These are phyloP conservation scores for Microcyclosporella mali DNA, from an alignment of 2,329 filamentous ascomycete species.

Conservation along the genomic window DNA sequence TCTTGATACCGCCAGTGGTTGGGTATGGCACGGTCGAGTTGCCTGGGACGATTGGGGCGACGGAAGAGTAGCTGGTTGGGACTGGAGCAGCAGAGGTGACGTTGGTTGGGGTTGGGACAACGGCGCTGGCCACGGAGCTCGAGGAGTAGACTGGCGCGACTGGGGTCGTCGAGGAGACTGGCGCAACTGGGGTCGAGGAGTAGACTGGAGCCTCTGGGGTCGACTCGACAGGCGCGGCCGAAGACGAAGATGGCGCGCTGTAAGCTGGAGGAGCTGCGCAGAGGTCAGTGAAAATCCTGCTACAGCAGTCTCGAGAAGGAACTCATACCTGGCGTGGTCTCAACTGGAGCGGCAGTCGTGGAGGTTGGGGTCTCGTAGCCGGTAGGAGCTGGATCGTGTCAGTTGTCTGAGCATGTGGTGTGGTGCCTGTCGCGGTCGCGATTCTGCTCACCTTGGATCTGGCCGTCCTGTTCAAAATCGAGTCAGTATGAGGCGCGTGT, in stretches of 20 bases:
- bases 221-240: slow-evolving; percentile 5
- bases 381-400: slow-evolving; percentile 8
- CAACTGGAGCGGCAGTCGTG: slow-evolving; percentile 4
- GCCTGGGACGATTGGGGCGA: slow-evolving; percentile 4
- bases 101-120: neutral
- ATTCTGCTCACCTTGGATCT: slow-evolving; percentile 11
- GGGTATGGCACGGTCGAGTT: slow-evolving; percentile 17
- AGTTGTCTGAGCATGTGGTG: neutral
- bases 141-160: slow-evolving; percentile 1
- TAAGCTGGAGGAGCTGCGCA: slow-evolving; percentile 8
- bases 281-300: neutral
- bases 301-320: slow-evolving; percentile 1
- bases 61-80: slow-evolving; percentile 7
- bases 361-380: slow-evolving; percentile 5
- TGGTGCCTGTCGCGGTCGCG: neutral
- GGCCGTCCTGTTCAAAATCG: slow-evolving; percentile 13
- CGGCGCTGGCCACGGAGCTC: no score
- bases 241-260: slow-evolving; percentile 4
- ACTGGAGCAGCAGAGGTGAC: neutral
- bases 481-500: slow-evolving; percentile 8
- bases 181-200: slow-evolving; percentile 4
- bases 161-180: slow-evolving; percentile 9
- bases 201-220: slow-evolving; percentile 8
- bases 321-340: neutral
- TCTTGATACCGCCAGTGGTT: slow-evolving; percentile 7